Conservation (phyloP, 192 early-diverging fungal species). For the Spizellomyces sp. region DNA sequence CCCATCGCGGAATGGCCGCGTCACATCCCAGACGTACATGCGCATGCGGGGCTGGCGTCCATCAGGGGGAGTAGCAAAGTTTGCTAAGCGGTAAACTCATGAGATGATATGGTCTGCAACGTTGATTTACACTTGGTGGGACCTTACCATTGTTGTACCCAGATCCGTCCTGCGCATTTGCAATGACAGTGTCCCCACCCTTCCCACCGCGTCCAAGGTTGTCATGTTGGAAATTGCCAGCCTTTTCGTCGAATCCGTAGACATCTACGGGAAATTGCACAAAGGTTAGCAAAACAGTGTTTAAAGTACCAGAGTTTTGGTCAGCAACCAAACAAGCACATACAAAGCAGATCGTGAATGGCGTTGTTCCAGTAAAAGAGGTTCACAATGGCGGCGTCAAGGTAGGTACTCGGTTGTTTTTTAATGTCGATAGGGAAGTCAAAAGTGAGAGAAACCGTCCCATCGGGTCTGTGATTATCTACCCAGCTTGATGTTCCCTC, state of each 20-base stretch:
- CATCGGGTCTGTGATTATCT: conserved; percentile 76
- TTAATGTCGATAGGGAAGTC: conserved; percentile 74
- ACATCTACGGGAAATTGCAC: conserved; percentile 59
- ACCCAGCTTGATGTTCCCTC: conserved; percentile 73
- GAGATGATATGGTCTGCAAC: too few relatives aligned
- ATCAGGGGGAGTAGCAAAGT: conserved; percentile 95
- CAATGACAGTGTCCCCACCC: conserved; percentile 84
- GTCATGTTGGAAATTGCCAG: conserved; percentile 93
- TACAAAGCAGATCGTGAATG: conserved; percentile 85
- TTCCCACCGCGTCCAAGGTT: conserved; percentile 81
- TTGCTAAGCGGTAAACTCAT: conserved; percentile 51
- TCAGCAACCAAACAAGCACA: conserved; percentile 9
- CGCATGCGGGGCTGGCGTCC: conserved; percentile 89
- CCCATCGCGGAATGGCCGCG: conserved; percentile 75
- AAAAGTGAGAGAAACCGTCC: conserved; percentile 58
- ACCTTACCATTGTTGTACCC: conserved; percentile 77
- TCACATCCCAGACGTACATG: conserved; percentile 92
- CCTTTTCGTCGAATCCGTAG: conserved; percentile 88
- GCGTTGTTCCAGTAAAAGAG: conserved; percentile 92
- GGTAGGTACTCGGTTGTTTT: conserved; percentile 67
- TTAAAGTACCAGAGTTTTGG: conserved; percentile 45
- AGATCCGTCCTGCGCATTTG: conserved; percentile 89
- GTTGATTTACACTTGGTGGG: background rate
- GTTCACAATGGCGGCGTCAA: conserved; percentile 81
- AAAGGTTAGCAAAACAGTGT: too few relatives aligned